These are phyloP conservation scores for Marchantia paleacea DNA, from an alignment of 225 moss, liverwort and hornwort species.

Conservation along the genomic window DNA sequence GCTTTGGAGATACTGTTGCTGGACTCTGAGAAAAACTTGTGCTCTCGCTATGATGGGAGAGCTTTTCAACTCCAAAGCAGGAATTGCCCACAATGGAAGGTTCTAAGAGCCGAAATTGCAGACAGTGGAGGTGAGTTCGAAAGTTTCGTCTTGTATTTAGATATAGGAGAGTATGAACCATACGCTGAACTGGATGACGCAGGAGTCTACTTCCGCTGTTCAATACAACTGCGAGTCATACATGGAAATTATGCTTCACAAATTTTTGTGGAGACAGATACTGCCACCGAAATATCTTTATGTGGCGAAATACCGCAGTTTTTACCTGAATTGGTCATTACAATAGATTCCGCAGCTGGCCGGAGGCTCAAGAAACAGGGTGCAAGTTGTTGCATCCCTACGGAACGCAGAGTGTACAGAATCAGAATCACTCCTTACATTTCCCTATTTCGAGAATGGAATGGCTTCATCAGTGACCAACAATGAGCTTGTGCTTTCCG, in stretches of 20 bases:
- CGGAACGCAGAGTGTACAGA: background rate
- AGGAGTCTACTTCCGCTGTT: background rate
- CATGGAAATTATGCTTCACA: background rate
- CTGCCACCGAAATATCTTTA: background rate
- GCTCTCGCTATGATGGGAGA: background rate
- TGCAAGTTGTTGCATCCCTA: background rate
- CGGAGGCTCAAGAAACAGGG: background rate
- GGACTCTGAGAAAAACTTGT: constrained; percentile 2
- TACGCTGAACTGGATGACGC: background rate
- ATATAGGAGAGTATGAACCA: background rate
- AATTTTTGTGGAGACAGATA: background rate
- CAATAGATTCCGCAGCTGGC: background rate
- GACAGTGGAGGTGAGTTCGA: background rate
- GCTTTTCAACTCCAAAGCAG: background rate
- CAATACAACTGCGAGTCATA: background rate
- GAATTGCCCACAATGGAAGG: background rate
- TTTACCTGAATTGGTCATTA: background rate
- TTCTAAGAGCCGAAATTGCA: background rate
- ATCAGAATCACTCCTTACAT: too few relatives aligned
- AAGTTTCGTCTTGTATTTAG: background rate
- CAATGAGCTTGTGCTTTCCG: background rate
- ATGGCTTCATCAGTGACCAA: too few relatives aligned
- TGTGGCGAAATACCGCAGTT: background rate
- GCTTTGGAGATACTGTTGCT: background rate
- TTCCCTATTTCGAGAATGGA: too few relatives aligned